Base-by-base conservation (phyloP, 768 basidiomycete genomes). In the Termitomyces eurrhizus region DNA sequence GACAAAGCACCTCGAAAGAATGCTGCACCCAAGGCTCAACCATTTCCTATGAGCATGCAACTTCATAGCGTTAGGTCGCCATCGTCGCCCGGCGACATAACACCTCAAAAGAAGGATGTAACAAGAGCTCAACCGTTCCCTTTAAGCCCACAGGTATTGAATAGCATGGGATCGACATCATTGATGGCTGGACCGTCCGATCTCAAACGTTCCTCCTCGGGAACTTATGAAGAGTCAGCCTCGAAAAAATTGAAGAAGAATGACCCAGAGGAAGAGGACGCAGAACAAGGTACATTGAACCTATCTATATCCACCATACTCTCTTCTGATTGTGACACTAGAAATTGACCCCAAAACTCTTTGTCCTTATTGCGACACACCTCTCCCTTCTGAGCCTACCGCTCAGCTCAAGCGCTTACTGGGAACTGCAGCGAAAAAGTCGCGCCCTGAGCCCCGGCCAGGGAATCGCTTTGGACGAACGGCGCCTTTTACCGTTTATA, bases 331-430 rank as follows among this genome's bases (percentile, higher is more conserved):
- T 18, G 14, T 26, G 49, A 77, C 79, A 39, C 74, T 80, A 3
- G 64, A 70, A 21, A 73, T 78, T 7, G 90, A 93, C 64, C 90
- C 90, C 12, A 78, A 76, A 7, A 86, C 78, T 1, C 73, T 93
- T 2, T 94, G 92, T 67, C 91, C 92, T 0, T 94, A 88, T 70
- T 94, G 92, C 63, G 92, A 94, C 65, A 80, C 83, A 21, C 80
- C 75, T 0, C 77, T 93, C 12, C 93, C 92, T 0, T 60, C 76
- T 2, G 72, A 77, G 4, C 88, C 88, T 5, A 88, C 90, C 0
- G 81, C 84, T 1, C 73, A 79, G 26, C 77, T 93, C 35, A 66
- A 67, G n/a, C 74, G 74, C 6, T 76, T 94, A 21, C 75, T 93
- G 13, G 70, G 74, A 1, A 70, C 74, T 1, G 82, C 85, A 1